Conservation (phyloP, 495 filamentous ascomycete genomes). For the Penicillium mononematosum region DNA sequence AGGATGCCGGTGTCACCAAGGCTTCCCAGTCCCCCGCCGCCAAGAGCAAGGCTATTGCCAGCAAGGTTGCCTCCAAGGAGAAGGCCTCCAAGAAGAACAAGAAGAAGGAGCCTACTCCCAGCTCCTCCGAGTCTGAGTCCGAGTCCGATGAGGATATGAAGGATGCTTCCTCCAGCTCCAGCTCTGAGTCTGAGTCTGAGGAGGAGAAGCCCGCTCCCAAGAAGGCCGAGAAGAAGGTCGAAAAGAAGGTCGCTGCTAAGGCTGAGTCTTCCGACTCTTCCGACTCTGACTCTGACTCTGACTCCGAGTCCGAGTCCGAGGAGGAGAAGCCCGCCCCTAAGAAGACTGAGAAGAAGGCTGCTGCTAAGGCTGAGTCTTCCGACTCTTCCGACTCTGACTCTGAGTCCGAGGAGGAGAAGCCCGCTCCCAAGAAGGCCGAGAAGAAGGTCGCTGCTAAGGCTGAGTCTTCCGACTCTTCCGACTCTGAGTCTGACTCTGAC, state of each 20-base stretch:
- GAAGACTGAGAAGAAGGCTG: conserved; percentile 33
- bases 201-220: conserved; percentile 38
- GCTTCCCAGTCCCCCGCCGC: conserved; percentile 47
- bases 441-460: conserved; percentile 28
- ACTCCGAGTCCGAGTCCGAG: conserved; percentile 27
- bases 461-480: conserved; percentile 41
- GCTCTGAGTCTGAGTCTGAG: conserved; percentile 27
- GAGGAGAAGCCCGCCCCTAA: conserved; percentile 38
- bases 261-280: conserved; percentile 40
- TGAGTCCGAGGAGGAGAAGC: conserved; percentile 34
- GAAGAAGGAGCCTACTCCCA: conserved; percentile 51
- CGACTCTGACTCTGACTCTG: conserved; percentile 30
- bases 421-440: conserved; percentile 29
- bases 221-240: conserved; percentile 34
- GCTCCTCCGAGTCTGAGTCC: conserved; percentile 48
- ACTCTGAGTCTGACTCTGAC: conserved; percentile 35
- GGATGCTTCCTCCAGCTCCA: conserved; percentile 35
- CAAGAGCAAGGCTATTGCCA: conserved; percentile 52
- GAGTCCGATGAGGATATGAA: conserved; percentile 44
- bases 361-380: conserved; percentile 33
- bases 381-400: conserved; percentile 41
- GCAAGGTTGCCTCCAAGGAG: conserved; percentile 44
- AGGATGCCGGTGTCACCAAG: conserved; percentile 53
- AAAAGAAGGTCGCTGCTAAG: conserved; percentile 23
- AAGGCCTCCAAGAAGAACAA: conserved; percentile 38